A percentile compares a stretch with the other conserved stretches of the same genome.
These are phyloP conservation scores for Dactylis glomerata DNA, from an alignment of 176 grass and related monocot species.

Conservation along the genomic window DNA sequence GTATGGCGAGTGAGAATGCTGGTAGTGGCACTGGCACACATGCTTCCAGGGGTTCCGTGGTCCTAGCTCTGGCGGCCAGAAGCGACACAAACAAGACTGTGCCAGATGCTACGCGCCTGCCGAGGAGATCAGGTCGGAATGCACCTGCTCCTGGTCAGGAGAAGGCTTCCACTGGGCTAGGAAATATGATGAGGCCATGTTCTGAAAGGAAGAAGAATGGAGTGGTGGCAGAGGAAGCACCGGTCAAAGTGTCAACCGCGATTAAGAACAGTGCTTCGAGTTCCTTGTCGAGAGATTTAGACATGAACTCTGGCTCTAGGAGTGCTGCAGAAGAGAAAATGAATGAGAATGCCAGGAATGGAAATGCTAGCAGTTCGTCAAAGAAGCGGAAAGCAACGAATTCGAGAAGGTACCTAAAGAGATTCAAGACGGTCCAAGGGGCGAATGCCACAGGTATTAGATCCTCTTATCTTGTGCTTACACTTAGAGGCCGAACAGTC, in stretches of 20 bases:
- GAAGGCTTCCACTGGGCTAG: background rate
- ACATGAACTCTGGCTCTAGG: background rate
- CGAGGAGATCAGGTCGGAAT: conserved; percentile 19
- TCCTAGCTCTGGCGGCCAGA: background rate
- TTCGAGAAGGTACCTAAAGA: background rate
- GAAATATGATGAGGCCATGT: background rate
- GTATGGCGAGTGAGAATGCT: background rate
- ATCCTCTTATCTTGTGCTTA: background rate
- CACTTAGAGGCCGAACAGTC: background rate
- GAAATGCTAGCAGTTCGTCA: background rate
- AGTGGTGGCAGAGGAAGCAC: background rate
- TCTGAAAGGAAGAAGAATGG: background rate
- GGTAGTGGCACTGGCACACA: background rate
- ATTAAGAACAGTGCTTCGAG: background rate
- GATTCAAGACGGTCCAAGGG: background rate
- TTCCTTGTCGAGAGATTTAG: background rate
- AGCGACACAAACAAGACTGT: background rate
- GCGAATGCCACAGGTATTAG: conserved; percentile 5
- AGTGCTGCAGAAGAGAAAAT: background rate
- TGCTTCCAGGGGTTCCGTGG: background rate
- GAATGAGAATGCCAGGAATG: background rate
- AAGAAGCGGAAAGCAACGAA: conserved; percentile 23
- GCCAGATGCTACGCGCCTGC: background rate
- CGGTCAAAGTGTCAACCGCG: background rate
- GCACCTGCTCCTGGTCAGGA: background rate